Base-by-base conservation (phyloP, 2,329 filamentous ascomycete genomes). In the Penicillium concentricum region DNA sequence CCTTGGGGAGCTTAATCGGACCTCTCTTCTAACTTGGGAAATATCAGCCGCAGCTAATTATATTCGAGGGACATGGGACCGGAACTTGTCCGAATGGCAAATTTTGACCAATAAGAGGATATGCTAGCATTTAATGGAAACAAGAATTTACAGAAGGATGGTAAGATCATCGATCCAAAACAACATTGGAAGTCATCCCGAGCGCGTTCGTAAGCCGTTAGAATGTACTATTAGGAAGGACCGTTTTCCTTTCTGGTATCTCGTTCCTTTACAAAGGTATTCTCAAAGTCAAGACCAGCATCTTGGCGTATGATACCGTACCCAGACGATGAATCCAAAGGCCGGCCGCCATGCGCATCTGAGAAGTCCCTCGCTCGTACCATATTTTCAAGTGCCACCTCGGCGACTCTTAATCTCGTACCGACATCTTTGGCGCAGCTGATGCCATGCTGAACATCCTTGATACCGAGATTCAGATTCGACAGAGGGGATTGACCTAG, bases 361-460 rank as follows among this genome's bases (percentile, higher is more conserved):
- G 73, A 74, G 60, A 72, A 79, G 1, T 37, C 45, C 28, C 72
- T 78, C 0, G 81, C 81, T 54, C 78, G 72, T 28, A 69, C 61
- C 39, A 82, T 64, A 58, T 81, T 76, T 16, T 67, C 69, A 28
- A 82, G 62, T 5, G 74, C 78, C 24, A 79, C 63, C 52, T 81
- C 75, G 0, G 72, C 79, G 20, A 80, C 72, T 44, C 74, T 67
- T 16, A 83, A 59, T 18, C 61, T 70, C 22, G 76, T 61, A 0
- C 78, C 79, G 0, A 67, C 68, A 1, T 73, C 69, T 46, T 70
- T 67, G 1, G 80, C 81, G 28, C 76, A 73, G 6, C 67, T 67
- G 13, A 83, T 73, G 0, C 79, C 81, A 61, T 82, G 78, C 0
- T 77, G 74, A 0, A 82, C 80, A 61, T 84, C 82, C 56, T 65